A percentile compares a stretch with the other conserved stretches of the same genome.
Evolutionary conservation across 345 rosid species (phyloP).

Genomic region (Combretum micranthum): DNA sequence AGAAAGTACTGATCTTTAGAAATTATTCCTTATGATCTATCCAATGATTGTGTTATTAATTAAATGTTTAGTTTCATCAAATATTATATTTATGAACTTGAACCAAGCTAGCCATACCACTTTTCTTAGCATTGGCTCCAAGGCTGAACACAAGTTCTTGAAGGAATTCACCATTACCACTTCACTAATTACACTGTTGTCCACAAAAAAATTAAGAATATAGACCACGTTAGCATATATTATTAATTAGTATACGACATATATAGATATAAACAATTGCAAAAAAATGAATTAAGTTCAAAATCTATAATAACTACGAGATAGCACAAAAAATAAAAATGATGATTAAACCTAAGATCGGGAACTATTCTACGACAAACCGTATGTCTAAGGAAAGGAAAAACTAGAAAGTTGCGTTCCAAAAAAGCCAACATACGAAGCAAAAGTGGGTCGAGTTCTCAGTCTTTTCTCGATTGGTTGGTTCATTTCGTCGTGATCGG

Average conservation of each 20-base stretch:
- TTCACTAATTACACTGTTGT: conserved; percentile 52
- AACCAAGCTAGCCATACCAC: conserved; percentile 42
- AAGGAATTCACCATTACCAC: conserved; percentile 40
- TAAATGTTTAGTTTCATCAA: no score
- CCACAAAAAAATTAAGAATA: not conserved
- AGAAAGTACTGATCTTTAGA: no score
- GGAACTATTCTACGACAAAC: not conserved
- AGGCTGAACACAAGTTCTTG: conserved; percentile 34
- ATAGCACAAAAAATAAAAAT: no score
- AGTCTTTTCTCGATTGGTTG: conserved; percentile 46
- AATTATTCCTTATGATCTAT: no score
- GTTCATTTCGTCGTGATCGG: conserved; percentile 32
- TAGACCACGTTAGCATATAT: not conserved
- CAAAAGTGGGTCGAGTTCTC: conserved; percentile 46
- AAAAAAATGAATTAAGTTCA: no score
- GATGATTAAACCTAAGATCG: not conserved
- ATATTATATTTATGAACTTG: no score
- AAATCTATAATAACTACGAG: no score
- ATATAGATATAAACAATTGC: no score
- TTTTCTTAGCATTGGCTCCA: conserved; percentile 75
- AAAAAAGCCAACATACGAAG: conserved; percentile 44
- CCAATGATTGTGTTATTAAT: no score
- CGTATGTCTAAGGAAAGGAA: not conserved
- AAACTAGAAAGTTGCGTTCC: not conserved
- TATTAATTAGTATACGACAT: no score